Evolutionary conservation across 352 stramenopile species (phyloP).

Genomic region (Pythium dissimile): DNA sequence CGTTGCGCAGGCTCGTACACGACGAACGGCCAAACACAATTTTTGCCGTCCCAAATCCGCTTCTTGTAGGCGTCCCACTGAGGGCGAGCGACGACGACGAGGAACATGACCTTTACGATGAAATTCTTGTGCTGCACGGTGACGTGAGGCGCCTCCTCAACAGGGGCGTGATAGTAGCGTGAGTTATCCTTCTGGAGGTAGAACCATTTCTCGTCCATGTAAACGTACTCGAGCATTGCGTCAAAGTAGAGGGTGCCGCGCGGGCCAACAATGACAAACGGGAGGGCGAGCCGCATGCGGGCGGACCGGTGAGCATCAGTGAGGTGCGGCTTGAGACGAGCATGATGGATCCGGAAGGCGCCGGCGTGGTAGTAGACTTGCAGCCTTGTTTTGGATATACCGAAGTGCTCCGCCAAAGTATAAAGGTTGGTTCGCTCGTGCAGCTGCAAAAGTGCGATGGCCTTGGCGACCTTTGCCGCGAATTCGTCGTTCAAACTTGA

Average conservation of each 20-base stretch:
- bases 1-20: neutral
- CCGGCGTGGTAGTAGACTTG: neutral
- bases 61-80: neutral
- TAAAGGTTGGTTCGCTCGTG: neutral
- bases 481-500: neutral
- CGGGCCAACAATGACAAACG: neutral
- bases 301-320: neutral
- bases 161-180: neutral
- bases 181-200: neutral
- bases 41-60: neutral
- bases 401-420: neutral
- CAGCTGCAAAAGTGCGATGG: neutral
- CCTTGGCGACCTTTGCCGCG: neutral
- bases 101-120: conserved; percentile 9
- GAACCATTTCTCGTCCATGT: conserved; percentile 13
- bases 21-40: conserved; percentile 3
- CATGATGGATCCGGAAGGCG: neutral
- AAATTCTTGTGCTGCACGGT: neutral
- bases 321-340: neutral
- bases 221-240: neutral
- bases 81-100: neutral
- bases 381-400: neutral
- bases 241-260: neutral
- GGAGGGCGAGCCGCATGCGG: neutral
- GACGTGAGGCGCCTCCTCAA: neutral